Percentiles rank a stretch among this genome's conserved stretches.
Evolutionary conservation across 2,329 filamentous ascomycete species (phyloP).

Genomic region (Alternaria triticina): DNA sequence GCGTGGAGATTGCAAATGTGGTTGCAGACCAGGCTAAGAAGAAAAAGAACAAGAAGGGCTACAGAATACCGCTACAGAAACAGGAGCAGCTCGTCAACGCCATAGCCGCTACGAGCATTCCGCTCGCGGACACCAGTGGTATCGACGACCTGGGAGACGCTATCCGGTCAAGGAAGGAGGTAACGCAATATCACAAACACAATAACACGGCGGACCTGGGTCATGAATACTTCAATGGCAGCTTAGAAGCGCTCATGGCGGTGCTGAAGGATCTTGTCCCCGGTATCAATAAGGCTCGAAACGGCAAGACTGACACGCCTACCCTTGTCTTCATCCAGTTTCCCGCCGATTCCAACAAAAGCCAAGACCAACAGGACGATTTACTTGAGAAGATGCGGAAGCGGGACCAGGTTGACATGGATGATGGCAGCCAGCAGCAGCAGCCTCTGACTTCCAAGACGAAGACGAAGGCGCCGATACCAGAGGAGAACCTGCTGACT

Average conservation of each 20-base stretch:
- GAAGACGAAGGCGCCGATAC: background rate
- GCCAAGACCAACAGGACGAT: background rate
- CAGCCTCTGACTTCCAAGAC: background rate
- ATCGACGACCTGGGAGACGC: slow-evolving; percentile 22
- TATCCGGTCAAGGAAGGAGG: slow-evolving; percentile 25
- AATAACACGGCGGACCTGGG: slow-evolving; percentile 7
- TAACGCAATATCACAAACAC: slow-evolving; percentile 13
- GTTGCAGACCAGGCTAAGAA: slow-evolving; percentile 4
- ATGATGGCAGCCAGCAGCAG: background rate
- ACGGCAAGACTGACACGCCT: background rate
- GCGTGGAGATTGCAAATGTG: slow-evolving; percentile 12
- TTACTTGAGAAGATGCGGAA: background rate
- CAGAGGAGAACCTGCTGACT: background rate
- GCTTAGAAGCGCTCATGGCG: slow-evolving; percentile 5
- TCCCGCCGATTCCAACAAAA: background rate
- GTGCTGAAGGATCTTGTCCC: slow-evolving; percentile 1
- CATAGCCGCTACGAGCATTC: slow-evolving; percentile 13
- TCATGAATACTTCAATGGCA: slow-evolving; percentile 16
- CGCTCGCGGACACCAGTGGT: slow-evolving; percentile 16
- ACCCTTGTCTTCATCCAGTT: background rate
- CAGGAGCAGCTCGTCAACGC: slow-evolving; percentile 15
- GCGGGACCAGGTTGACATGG: background rate
- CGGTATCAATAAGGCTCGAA: background rate
- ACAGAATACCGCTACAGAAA: slow-evolving; percentile 12
- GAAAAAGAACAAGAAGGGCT: background rate